Conservation (phyloP, 345 rosid genomes). For the Salix koriyanagi region DNA sequence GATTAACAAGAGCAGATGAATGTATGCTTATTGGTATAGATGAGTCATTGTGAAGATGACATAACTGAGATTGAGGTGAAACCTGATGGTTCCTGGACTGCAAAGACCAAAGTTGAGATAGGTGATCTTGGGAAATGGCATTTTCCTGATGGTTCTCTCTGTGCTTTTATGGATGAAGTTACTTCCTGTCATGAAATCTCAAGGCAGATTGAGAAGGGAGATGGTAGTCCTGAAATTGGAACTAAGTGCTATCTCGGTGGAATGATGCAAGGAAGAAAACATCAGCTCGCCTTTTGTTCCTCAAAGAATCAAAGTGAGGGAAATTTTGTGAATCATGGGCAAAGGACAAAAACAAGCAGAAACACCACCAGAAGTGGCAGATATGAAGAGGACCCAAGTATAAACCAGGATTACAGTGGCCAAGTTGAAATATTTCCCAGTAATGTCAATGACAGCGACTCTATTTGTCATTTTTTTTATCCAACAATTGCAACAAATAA, state of each 20-base stretch:
- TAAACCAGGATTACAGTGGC: conserved; percentile 18
- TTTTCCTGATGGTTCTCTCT: conserved; percentile 26
- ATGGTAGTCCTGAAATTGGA: conserved; percentile 4
- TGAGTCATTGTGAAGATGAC: conserved; percentile 36
- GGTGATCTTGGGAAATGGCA: conserved; percentile 34
- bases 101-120: conserved; percentile 22
- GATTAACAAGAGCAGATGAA: background rate
- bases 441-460: conserved; percentile 14
- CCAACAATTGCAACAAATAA: background rate
- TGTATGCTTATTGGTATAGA: conserved; percentile 13
- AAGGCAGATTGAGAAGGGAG: conserved; percentile 12
- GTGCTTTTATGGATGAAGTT: conserved; percentile 5
- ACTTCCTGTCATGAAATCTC: conserved; percentile 6
- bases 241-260: conserved; percentile 18
- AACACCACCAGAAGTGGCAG: conserved; percentile 20
- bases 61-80: conserved; percentile 35
- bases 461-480: conserved; percentile 6
- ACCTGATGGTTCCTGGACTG: conserved; percentile 42
- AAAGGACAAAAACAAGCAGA: conserved; percentile 16
- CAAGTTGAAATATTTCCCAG: background rate
- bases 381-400: conserved; percentile 24
- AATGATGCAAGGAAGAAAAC: conserved; percentile 11
- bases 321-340: background rate
- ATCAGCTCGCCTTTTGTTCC: conserved; percentile 6
- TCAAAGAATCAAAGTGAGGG: conserved; percentile 4